Conservation (phyloP, 805 yeast genomes). For the Ogataea polymorpha region DNA sequence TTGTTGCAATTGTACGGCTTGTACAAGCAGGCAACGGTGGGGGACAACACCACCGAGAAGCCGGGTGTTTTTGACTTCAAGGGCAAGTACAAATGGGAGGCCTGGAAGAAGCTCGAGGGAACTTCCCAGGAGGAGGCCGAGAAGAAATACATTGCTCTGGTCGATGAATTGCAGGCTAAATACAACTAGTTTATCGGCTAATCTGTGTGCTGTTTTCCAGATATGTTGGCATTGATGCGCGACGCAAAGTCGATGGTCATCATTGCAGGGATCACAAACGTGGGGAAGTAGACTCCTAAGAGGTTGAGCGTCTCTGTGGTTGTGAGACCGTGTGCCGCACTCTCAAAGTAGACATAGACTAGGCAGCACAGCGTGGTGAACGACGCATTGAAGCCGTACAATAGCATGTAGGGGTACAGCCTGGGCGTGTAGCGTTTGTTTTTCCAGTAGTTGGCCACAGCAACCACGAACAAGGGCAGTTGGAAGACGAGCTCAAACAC, state of each 20-base stretch:
- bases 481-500: conserved; percentile 71
- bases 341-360: conserved; percentile 39
- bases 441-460: conserved; percentile 31
- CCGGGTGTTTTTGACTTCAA: conserved; percentile 92
- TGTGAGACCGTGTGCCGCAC: conserved; percentile 40
- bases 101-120: conserved; percentile 91
- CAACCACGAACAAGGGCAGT: conserved; percentile 68
- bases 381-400: conserved; percentile 82
- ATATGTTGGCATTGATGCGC: conserved; percentile 6
- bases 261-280: conserved; percentile 58
- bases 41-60: conserved; percentile 83
- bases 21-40: conserved; percentile 95
- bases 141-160: conserved; percentile 67
- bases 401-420: conserved; percentile 34
- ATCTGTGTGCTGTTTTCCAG: conserved; percentile 1
- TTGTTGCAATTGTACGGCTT: conserved; percentile 83
- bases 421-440: conserved; percentile 23
- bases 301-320: conserved; percentile 40
- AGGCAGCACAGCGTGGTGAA: conserved; percentile 76
- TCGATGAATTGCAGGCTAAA: conserved; percentile 57
- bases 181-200: conserved; percentile 31
- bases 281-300: conserved; percentile 62
- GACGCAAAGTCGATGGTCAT: conserved; percentile 48
- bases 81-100: conserved; percentile 97
- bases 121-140: conserved; percentile 89